Evolutionary conservation across 345 rosid genomes (phyloP).

Genomic region (Orychophragmus violaceus): DNA sequence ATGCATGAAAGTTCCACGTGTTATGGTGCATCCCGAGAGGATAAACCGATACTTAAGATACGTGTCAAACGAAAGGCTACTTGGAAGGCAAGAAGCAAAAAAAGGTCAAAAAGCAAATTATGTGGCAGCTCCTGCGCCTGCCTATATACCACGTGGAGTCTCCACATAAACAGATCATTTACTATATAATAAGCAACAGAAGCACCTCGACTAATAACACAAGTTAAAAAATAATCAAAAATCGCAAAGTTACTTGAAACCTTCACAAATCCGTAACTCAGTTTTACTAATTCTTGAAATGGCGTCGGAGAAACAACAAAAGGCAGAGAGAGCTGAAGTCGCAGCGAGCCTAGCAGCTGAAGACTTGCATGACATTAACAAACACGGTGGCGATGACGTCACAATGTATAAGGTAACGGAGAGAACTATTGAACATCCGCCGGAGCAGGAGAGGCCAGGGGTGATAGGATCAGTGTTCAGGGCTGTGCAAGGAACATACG

Average conservation of each 20-base stretch:
- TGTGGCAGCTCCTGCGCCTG: constrained; percentile 19
- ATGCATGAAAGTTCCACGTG: constrained; percentile 22
- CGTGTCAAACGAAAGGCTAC: constrained; percentile 1
- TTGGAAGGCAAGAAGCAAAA: neutral
- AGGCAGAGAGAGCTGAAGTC: constrained; percentile 45
- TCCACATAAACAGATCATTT: neutral
- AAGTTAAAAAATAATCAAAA: neutral
- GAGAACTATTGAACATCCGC: constrained; percentile 19
- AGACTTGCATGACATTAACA: constrained; percentile 43
- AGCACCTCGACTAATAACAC: neutral
- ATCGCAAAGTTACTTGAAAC: neutral
- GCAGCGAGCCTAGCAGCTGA: constrained; percentile 38
- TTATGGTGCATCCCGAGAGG: neutral
- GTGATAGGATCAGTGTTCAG: constrained; percentile 52
- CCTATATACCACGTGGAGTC: constrained; percentile 14
- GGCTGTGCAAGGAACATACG: constrained; percentile 49
- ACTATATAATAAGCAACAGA: constrained; percentile 24
- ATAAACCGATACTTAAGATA: neutral
- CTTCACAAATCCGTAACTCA: neutral
- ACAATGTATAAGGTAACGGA: constrained; percentile 21
- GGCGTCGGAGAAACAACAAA: constrained; percentile 53
- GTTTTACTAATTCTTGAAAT: constrained; percentile 15
- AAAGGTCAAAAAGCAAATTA: neutral
- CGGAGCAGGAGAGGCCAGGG: constrained; percentile 44
- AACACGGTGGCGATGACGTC: constrained; percentile 22